These are phyloP conservation scores for Aspergillus ellipticus DNA, from an alignment of 495 filamentous ascomycete genomes.

Conservation along the genomic window DNA sequence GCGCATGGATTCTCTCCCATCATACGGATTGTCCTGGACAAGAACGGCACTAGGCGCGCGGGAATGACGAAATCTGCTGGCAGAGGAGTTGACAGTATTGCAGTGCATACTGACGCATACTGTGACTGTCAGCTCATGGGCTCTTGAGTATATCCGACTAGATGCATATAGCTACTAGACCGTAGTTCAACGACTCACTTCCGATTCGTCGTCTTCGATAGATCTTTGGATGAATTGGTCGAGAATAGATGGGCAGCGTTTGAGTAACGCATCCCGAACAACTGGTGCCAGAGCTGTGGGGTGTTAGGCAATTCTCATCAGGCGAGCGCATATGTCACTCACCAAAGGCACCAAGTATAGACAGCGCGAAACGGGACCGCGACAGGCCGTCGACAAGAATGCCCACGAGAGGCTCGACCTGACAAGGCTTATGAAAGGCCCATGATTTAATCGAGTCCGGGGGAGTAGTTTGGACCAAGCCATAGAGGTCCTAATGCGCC, in stretches of 20 bases:
- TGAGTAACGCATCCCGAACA: slow-evolving; percentile 40
- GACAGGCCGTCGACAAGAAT: slow-evolving; percentile 44
- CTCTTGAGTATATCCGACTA: background rate
- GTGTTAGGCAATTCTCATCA: background rate
- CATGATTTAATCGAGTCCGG: slow-evolving; percentile 27
- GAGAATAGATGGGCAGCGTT: slow-evolving; percentile 38
- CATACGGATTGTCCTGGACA: slow-evolving; percentile 30
- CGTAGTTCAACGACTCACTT: slow-evolving; percentile 22
- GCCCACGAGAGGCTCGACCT: slow-evolving; percentile 37
- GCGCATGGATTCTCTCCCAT: slow-evolving; percentile 34
- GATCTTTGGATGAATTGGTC: slow-evolving; percentile 39
- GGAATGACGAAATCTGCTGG: slow-evolving; percentile 32
- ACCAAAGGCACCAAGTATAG: slow-evolving; percentile 41
- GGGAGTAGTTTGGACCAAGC: slow-evolving; percentile 19
- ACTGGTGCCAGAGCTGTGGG: slow-evolving; percentile 21
- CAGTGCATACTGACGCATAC: slow-evolving; percentile 36
- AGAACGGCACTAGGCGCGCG: slow-evolving; percentile 38
- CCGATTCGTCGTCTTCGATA: slow-evolving; percentile 22
- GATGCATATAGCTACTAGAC: background rate
- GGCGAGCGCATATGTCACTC: slow-evolving; percentile 1
- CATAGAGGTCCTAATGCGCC: slow-evolving; percentile 35
- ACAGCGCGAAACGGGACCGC: slow-evolving; percentile 36
- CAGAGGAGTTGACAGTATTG: slow-evolving; percentile 41
- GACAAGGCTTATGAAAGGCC: slow-evolving; percentile 45
- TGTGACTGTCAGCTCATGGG: slow-evolving; percentile 17